phyloP scores from a whole-genome alignment of 2,329 filamentous ascomycete species.

The Talaromyces sp. region DNA sequence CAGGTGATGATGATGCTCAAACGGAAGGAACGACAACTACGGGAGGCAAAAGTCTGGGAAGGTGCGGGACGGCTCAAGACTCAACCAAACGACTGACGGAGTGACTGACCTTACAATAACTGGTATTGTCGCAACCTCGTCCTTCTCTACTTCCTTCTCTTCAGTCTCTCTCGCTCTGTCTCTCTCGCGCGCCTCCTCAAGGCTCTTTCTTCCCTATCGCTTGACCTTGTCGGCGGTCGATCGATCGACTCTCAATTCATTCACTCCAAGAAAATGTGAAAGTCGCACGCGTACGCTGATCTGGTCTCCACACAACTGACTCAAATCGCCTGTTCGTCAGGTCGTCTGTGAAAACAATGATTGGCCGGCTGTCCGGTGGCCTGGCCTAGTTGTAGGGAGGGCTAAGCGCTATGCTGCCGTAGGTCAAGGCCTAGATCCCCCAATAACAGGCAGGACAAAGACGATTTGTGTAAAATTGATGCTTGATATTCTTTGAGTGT shows the following conservation, averaged over 20 bases:
- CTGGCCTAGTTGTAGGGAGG: neutral
- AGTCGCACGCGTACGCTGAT: neutral
- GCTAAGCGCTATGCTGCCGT: neutral
- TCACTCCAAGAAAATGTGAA: neutral
- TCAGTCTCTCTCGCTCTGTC: too few species aligned
- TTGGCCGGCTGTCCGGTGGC: neutral
- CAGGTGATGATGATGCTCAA: conserved; percentile 6
- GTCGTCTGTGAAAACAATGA: conserved; percentile 2
- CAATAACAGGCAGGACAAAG: neutral
- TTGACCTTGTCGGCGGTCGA: conserved; percentile 7
- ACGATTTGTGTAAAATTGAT: neutral
- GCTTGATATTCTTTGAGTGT: neutral
- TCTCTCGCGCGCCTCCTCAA: too few species aligned
- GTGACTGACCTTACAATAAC: neutral
- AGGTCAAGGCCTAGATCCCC: conserved; percentile 11
- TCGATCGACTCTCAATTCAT: neutral
- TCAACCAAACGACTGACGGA: neutral
- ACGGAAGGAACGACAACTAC: neutral
- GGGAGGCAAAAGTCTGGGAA: conserved; percentile 10
- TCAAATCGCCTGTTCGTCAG: conserved; percentile 10
- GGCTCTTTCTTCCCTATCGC: neutral
- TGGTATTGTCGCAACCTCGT: neutral
- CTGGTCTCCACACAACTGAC: conserved; percentile 11
- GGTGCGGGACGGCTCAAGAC: neutral
- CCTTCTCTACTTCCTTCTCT: neutral